Base-by-base conservation (phyloP, 768 basidiomycete species). In the Suillus lakei region DNA sequence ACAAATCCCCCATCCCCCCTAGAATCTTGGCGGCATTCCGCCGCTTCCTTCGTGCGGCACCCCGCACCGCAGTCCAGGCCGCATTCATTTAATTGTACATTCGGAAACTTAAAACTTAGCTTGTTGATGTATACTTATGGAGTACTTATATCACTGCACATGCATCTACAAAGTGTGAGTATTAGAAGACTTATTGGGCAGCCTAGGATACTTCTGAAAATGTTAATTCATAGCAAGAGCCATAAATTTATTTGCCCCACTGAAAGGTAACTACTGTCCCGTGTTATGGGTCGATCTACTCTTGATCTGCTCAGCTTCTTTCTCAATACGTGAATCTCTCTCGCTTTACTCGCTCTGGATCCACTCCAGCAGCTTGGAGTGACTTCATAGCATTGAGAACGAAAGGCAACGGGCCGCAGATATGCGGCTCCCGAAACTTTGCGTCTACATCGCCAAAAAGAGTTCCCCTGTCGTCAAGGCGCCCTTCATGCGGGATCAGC, bases 321-420 rank as follows among this genome's bases (percentile, higher is more conserved):
- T 58, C 13, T 46, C 60, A 74, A 30, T 69, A 76, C 15, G 73
- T 73, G 55, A 74, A 72, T 21, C 73, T 59, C 63, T 72, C 73
- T 54, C 73, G 69, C 12, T 65, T 43, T 4, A 75, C 73, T 21
- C 34, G 61, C 65, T 73, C 72, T 18, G 70, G 64, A 38, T 73
- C 65, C 7, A 73, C 73, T 16, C 73, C 69, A 4, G 73, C 68
- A 1, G 68, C 67, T 5, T 12, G 44, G 23, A 74, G 73, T 4
- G 72, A 73, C 51, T 64, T 64, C 70, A 69, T 74, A 9, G 64
- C 64, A 38, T 67, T 73, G 8, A n/a, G 43, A 51, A 74, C 68
- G 38, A 74, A 74, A 2, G 73, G 73, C 23, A 74, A 44, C 0
- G 73, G 73, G 12, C 73, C 73, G 44, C 73, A 74, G 18, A 74